Evolutionary conservation across 116 monocot species (phyloP).

Genomic region (Iris pallida): DNA sequence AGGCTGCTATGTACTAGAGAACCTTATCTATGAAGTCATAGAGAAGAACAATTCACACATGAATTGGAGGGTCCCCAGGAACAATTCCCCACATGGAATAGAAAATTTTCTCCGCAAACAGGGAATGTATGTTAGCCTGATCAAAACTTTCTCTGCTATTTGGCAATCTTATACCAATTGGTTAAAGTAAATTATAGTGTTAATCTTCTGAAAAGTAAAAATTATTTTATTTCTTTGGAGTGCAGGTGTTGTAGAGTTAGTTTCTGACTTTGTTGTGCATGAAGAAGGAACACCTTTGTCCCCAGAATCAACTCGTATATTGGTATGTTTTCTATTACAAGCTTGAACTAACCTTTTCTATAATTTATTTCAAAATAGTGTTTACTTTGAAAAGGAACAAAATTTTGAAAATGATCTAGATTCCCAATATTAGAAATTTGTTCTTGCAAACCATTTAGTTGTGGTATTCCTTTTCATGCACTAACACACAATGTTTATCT

Average conservation of each 20-base stretch:
- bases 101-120: slow-evolving; percentile 90
- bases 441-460: too few species aligned
- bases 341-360: too few species aligned
- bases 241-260: slow-evolving; percentile 80
- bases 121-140: slow-evolving; percentile 79
- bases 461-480: too few species aligned
- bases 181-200: neutral
- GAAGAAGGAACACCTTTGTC: slow-evolving; percentile 79
- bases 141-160: slow-evolving; percentile 51
- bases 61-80: slow-evolving; percentile 85
- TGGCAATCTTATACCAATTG: slow-evolving; percentile 1
- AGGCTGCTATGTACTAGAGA: too few species aligned
- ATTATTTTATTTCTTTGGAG: slow-evolving; percentile 1
- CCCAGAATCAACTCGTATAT: slow-evolving; percentile 70
- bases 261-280: slow-evolving; percentile 84
- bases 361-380: too few species aligned
- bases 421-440: too few species aligned
- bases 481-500: too few species aligned
- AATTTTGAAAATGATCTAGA: too few species aligned
- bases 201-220: neutral
- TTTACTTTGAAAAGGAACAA: neutral
- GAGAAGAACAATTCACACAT: too few species aligned
- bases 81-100: slow-evolving; percentile 93
- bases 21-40: too few species aligned
- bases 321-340: slow-evolving; percentile 56